Conservation (phyloP, 2,329 filamentous ascomycete genomes). For the Pseudogymnoascus sp. region DNA sequence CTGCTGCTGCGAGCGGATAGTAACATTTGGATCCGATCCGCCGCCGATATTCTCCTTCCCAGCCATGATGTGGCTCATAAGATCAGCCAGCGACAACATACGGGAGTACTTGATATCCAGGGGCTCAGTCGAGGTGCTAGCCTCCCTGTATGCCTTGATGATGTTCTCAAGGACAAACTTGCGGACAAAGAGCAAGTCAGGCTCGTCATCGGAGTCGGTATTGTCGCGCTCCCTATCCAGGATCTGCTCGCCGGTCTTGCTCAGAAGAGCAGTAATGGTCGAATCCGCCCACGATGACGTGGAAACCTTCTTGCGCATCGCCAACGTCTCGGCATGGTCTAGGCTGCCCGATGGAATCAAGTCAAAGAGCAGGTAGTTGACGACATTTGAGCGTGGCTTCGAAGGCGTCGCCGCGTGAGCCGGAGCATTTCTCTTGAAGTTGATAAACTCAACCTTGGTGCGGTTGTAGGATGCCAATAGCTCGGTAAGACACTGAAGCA, state of each 20-base stretch:
- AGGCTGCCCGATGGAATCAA: constrained; percentile 57
- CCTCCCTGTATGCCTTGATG: constrained; percentile 84
- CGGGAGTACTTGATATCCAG: constrained; percentile 81
- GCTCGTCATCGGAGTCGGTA: constrained; percentile 65
- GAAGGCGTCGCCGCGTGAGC: constrained; percentile 74
- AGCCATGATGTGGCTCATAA: constrained; percentile 87
- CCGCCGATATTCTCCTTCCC: constrained; percentile 60
- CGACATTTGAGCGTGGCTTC: constrained; percentile 82
- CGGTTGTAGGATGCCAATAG: constrained; percentile 86
- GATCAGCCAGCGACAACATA: constrained; percentile 77
- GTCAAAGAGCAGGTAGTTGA: constrained; percentile 87
- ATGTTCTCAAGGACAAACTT: constrained; percentile 93
- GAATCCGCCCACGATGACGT: constrained; percentile 82
- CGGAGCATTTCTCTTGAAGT: constrained; percentile 89
- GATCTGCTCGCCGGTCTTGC: constrained; percentile 74
- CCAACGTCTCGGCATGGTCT: constrained; percentile 64
- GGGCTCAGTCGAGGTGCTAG: constrained; percentile 66
- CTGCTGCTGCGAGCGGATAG: constrained; percentile 62
- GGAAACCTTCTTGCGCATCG: constrained; percentile 74
- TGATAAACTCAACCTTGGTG: constrained; percentile 97
- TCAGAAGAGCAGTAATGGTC: constrained; percentile 76
- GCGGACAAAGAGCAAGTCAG: constrained; percentile 82
- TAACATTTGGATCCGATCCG: constrained; percentile 32
- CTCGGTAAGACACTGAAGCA: constrained; percentile 86
- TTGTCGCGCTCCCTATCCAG: constrained; percentile 47